Evolutionary conservation across 495 filamentous ascomycete species (phyloP), one percentile per base, ranked within the genome.

Genomic region (Penicillium dipodomyicola): DNA sequence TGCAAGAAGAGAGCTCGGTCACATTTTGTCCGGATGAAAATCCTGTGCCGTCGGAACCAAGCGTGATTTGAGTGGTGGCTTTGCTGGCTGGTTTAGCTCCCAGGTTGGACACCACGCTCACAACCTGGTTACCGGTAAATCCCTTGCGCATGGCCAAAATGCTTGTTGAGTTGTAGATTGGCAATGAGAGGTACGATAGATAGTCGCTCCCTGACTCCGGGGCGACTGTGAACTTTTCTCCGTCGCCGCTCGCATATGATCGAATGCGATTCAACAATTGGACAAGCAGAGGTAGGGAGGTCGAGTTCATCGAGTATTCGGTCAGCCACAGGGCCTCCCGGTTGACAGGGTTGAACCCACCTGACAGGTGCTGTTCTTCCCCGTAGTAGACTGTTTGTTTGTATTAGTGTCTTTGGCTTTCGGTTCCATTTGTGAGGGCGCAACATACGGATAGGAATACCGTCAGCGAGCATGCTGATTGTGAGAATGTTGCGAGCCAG

Each of bases 281-380:
- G 39, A 62, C 51, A 6, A 62, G 56, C 35, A 17, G 19, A 44
- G 51, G 51, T 35, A 62, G 56, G 6, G 88, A 72, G 19, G 81
- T 67, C 0, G 80, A 67, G 12, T 60, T 65, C 19, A 81, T 87
- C 39, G 72, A 67, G 69, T 88, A 91, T n/a, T 73, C 72, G 35
- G 80, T 82, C 33, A 78, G 68, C 88, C 88, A 91, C 33, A 88
- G 67, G 23, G 86, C 84, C 62, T 89, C 87, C 35, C 88, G 82
- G 65, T 90, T 86, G 53, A 73, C 66, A 0, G 86, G 87, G 40
- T 83, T 81, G 51, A 60, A 72, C 10, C 72, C 74, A 45, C 87
- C 86, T 20, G 68, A 61, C 63, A 82, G 87, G 27, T 81, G 79
- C 56, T 91, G 87, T 64, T 90, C 87, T 65, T 89, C 84, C 15